Evolutionary conservation across 2,329 filamentous ascomycete species (phyloP), one percentile per base, ranked within the genome.

Genomic region (Knufia fluminis): DNA sequence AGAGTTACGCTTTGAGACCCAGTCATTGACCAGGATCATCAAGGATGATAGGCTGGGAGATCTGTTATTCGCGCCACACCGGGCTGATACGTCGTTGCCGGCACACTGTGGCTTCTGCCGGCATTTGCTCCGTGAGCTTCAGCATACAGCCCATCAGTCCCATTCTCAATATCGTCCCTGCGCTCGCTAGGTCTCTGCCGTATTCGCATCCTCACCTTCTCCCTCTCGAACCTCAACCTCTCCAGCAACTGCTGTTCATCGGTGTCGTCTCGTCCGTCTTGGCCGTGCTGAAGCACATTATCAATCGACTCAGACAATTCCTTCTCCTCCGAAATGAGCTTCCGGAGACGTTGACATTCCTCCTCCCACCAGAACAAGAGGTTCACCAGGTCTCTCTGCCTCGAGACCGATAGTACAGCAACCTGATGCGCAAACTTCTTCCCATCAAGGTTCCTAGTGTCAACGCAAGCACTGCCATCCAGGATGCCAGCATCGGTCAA

Each of bases 291-390:
- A 38, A 17, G 49, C n/a, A 35, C 20, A 33, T 48, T 48, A 6
- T 32, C 32, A 10, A 53, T 53, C 20, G 52, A 14, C 9, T n/a
- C 33, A 9, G 47, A 48, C 9, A 55, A 38, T 14, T 32, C 48
- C 28, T 28, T 28, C 41, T 55, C 52, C 38, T 57, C 54, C n/a
- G 33, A 52, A 19, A 47, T 44, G 33, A 57, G 39, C 36, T 57
- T 57, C 32, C 51, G 40, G 16, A 57, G 42, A 4, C 54, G 48
- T 33, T 55, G 52, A 39, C 52, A 54, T 44, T 57, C 54, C 36
- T 57, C 54, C 35, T 57, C 54, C 54, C 54, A 57, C 54, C 54
- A 57, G 47, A 57, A 57, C 14, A 57, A 38, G 44, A 55, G 46
- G 14, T 50, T 50, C 14, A 57, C 44, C 4, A 57, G 46, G 9